phyloP scores from a whole-genome alignment of 805 yeast genomes.

The Saccharomycopsis schoenii region DNA sequence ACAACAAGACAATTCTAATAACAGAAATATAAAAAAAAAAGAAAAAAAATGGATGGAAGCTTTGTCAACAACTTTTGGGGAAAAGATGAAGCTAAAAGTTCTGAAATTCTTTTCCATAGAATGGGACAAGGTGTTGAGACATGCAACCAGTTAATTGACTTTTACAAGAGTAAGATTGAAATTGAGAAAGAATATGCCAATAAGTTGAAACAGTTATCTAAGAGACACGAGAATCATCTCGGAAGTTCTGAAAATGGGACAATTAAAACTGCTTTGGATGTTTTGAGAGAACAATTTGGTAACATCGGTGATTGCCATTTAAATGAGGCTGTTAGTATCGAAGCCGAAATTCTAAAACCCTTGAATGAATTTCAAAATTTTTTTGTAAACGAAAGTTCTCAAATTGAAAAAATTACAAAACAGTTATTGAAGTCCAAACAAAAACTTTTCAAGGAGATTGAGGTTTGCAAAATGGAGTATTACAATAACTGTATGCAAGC shows the following conservation, averaged over 20 bases:
- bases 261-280: constrained; percentile 48
- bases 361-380: constrained; percentile 41
- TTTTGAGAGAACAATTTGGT: constrained; percentile 47
- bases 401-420: constrained; percentile 46
- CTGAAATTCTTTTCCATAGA: constrained; percentile 41
- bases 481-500: constrained; percentile 49
- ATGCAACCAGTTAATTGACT: constrained; percentile 37
- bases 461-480: constrained; percentile 37
- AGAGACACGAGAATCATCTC: constrained; percentile 24
- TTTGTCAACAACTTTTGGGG: constrained; percentile 28
- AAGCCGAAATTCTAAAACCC: constrained; percentile 41
- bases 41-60: constrained; percentile 7
- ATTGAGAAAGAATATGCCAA: constrained; percentile 69
- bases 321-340: constrained; percentile 40
- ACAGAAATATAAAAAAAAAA: neutral
- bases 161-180: constrained; percentile 43
- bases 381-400: constrained; percentile 43
- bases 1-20: neutral
- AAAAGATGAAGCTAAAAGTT: constrained; percentile 45
- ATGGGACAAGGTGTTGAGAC: constrained; percentile 54
- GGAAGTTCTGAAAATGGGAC: constrained; percentile 56
- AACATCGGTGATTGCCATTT: constrained; percentile 48
- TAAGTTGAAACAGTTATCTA: constrained; percentile 42
- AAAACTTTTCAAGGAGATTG: constrained; percentile 29
- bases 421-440: constrained; percentile 42